These are phyloP conservation scores for Hymenoscyphus albidus DNA, from an alignment of 2,329 filamentous ascomycete species.

Conservation along the genomic window DNA sequence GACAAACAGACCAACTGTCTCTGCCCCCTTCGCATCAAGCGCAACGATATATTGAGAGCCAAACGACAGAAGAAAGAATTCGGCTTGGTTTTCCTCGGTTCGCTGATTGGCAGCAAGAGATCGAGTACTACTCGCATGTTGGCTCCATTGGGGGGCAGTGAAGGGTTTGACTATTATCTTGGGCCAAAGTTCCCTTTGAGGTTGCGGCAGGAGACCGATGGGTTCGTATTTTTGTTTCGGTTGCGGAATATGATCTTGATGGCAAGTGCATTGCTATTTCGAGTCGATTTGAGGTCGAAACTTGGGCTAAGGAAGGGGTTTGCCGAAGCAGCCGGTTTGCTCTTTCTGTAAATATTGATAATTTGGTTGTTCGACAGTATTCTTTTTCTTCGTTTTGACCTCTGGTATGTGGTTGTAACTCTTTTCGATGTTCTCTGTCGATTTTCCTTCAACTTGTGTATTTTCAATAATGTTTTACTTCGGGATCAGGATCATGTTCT, in stretches of 20 bases:
- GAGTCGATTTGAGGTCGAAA: background rate
- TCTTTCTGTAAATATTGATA: background rate
- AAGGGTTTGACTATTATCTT: background rate
- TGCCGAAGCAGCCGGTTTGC: too few species aligned
- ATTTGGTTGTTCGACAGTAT: background rate
- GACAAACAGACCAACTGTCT: background rate
- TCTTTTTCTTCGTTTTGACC: background rate
- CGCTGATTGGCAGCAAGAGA: background rate
- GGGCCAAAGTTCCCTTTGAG: background rate
- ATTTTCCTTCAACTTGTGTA: background rate
- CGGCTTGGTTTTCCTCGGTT: conserved; percentile 4
- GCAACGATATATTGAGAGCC: background rate
- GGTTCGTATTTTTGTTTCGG: background rate
- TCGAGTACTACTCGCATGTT: background rate
- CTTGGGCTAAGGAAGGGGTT: background rate
- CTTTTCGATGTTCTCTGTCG: background rate
- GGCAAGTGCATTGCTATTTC: background rate
- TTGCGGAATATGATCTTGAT: background rate
- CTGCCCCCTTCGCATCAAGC: background rate
- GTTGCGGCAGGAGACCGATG: background rate
- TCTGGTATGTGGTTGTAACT: background rate
- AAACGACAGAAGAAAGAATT: background rate
- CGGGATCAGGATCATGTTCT: background rate
- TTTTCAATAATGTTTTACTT: background rate
- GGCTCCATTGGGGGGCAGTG: background rate